Evolutionary conservation across 225 moss, liverwort and hornwort species (phyloP), one percentile per base, ranked within the genome.

Genomic region (Physcomitrium patens): DNA sequence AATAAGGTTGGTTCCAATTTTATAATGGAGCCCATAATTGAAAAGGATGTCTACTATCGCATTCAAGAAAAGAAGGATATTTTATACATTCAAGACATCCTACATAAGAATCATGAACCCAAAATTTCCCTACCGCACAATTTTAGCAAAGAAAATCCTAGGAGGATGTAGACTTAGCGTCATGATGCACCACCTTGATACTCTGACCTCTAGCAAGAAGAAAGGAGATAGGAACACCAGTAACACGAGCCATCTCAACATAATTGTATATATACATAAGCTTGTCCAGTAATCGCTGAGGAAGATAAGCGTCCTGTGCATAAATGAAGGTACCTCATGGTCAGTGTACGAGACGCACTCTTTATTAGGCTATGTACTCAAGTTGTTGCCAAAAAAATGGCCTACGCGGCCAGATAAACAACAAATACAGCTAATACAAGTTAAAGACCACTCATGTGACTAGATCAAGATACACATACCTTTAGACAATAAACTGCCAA

Each of bases 231-330:
- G 95, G 99, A 79, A 99, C 99, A 65, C 99, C 99, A 24, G 99
- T 99, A 18, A 99, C 99, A 65, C 99, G 99, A 28, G 99, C 95
- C 99, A 99, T 99, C 86, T 99, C 99, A 50, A 99, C 81, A 74
- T 99, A 99, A 69, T 99, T 99, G 69, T 99, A 99, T 47, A 99
- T 77, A 69, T 95, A 95, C 99, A 99, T 99, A 51, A 99, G 95
- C 86, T 99, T 99, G 84, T 99, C 99, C 67, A 99, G 81, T 71
- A 99, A 83, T 65, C 99, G 89, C 67, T 99, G 99, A 47, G 99
- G 95, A 81, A 99, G 99, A 79, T 99, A 95, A 42, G 99, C 99
- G 85, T 99, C 99, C 99, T 94, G 80, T 68, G 65, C 56, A 65
- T 27, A n/a, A 63, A 67, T 50, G 49, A 78, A 52, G 14, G 24